phyloP scores from a whole-genome alignment of 2,329 filamentous ascomycete species.

The Penicillium frequentans region DNA sequence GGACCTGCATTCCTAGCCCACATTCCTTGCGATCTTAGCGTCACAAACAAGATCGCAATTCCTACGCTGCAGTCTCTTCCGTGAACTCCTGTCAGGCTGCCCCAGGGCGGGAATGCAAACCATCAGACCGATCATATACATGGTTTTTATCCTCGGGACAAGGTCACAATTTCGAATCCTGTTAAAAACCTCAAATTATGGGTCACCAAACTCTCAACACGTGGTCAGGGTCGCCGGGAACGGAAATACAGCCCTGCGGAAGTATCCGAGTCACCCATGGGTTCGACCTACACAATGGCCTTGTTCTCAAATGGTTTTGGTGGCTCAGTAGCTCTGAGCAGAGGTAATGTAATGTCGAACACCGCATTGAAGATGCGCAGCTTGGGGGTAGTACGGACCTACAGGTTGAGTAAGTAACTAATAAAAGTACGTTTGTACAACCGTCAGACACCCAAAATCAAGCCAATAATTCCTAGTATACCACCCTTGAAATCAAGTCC shows the following conservation, averaged over 20 bases:
- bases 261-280: conserved; percentile 4
- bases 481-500: background rate
- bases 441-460: background rate
- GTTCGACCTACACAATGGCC: background rate
- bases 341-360: background rate
- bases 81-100: background rate
- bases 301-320: background rate
- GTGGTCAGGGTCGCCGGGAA: conserved; percentile 7
- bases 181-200: background rate
- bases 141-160: background rate
- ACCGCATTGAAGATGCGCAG: background rate
- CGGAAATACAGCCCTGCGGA: conserved; percentile 2
- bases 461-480: background rate
- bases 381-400: background rate
- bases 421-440: background rate
- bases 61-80: conserved; percentile 3
- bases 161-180: background rate
- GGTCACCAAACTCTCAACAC: background rate
- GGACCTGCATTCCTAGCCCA: conserved; percentile 7
- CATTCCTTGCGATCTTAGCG: conserved; percentile 15
- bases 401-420: background rate
- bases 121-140: background rate
- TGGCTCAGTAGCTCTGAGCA: background rate
- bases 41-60: conserved; percentile 2
- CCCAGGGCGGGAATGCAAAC: background rate